Evolutionary conservation across 495 filamentous ascomycete genomes (phyloP).

Genomic region (Penicillium parvum): DNA sequence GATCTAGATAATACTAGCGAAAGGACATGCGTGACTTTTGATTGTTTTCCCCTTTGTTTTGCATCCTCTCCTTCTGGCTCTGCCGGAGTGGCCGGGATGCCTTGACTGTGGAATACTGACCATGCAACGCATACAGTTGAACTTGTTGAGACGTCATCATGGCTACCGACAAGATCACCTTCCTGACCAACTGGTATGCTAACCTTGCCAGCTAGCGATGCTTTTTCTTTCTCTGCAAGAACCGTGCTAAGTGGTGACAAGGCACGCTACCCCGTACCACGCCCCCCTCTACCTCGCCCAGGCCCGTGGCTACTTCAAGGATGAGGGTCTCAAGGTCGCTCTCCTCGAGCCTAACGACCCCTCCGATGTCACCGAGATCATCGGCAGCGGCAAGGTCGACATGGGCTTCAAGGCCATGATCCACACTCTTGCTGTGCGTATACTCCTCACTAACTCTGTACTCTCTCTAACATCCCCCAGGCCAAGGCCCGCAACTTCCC

Average conservation of each 20-base stretch:
- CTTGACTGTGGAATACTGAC: conserved; percentile 18
- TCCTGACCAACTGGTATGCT: conserved; percentile 66
- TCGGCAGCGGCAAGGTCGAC: conserved; percentile 65
- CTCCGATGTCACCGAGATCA: conserved; percentile 67
- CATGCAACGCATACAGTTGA: conserved; percentile 16
- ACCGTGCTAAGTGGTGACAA: conserved; percentile 32
- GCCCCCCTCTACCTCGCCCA: conserved; percentile 67
- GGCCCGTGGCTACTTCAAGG: conserved; percentile 63
- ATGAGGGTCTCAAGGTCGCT: conserved; percentile 66
- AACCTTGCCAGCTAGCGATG: neutral
- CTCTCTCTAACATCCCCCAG: conserved; percentile 19
- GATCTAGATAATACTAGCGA: conserved; percentile 83
- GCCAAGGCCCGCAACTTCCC: conserved; percentile 68
- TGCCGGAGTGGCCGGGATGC: conserved; percentile 16
- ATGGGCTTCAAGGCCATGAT: conserved; percentile 77
- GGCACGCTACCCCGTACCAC: conserved; percentile 72
- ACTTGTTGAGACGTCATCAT: conserved; percentile 40
- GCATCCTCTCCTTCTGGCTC: conserved; percentile 12
- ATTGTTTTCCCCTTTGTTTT: conserved; percentile 42
- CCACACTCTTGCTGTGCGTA: conserved; percentile 59
- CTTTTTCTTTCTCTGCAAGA: conserved; percentile 1
- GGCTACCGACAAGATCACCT: conserved; percentile 72
- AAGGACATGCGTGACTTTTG: conserved; percentile 67
- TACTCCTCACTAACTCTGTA: neutral
- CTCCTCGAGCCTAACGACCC: conserved; percentile 69